Percentiles rank a stretch among this genome's conserved stretches.
These are phyloP conservation scores for Chaetomium cochliodes DNA, from an alignment of 495 filamentous ascomycete species.

Conservation along the genomic window DNA sequence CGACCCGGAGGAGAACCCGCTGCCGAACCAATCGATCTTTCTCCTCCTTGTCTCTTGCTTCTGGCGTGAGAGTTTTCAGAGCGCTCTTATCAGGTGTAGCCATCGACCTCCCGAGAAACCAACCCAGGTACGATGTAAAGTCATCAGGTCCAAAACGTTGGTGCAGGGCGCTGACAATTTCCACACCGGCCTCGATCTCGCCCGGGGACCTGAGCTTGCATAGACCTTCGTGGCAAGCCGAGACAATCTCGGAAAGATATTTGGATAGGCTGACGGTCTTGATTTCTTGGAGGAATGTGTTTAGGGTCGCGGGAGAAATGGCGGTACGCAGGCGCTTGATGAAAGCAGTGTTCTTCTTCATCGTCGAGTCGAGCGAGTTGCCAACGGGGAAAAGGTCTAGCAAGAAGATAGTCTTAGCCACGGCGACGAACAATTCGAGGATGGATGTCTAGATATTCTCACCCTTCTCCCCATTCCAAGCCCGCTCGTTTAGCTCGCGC, in stretches of 20 bases:
- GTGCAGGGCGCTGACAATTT: slow-evolving; percentile 90
- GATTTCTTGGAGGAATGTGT: slow-evolving; percentile 87
- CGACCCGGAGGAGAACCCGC: slow-evolving; percentile 78
- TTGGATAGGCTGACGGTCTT: slow-evolving; percentile 91
- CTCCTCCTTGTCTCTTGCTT: slow-evolving; percentile 90
- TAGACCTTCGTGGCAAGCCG: slow-evolving; percentile 95
- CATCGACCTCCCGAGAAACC: slow-evolving; percentile 87
- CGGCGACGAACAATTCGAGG: not conserved
- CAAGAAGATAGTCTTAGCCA: not conserved
- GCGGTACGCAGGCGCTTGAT: slow-evolving; percentile 95
- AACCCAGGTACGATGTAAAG: slow-evolving; percentile 88
- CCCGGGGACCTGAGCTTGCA: slow-evolving; percentile 85
- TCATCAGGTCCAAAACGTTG: slow-evolving; percentile 90
- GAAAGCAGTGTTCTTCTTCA: slow-evolving; percentile 99
- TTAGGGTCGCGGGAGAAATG: slow-evolving; percentile 70
- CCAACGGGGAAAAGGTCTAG: slow-evolving; percentile 77
- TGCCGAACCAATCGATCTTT: slow-evolving; percentile 88
- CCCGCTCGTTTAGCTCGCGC: slow-evolving; percentile 78
- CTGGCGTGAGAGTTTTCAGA: slow-evolving; percentile 72
- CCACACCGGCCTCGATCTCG: slow-evolving; percentile 87
- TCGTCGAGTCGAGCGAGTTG: slow-evolving; percentile 84
- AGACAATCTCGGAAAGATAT: slow-evolving; percentile 96
- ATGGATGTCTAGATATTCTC: slow-evolving; percentile 24
- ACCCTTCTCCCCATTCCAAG: slow-evolving; percentile 89
- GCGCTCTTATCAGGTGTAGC: slow-evolving; percentile 86